Evolutionary conservation across 225 moss, liverwort and hornwort species (phyloP).

Genomic region (Marchantia polymorpha): DNA sequence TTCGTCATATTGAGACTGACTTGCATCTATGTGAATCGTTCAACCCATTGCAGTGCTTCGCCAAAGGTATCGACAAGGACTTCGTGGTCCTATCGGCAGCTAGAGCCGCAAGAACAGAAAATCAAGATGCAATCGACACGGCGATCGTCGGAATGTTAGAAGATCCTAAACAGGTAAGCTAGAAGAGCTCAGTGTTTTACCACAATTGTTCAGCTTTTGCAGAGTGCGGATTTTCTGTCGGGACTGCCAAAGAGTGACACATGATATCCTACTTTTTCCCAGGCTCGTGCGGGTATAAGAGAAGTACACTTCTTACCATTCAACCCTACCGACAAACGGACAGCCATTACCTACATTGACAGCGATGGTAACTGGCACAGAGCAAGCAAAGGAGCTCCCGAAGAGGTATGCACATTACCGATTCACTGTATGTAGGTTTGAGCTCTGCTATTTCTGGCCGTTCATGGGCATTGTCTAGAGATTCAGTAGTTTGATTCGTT

Average conservation of each 20-base stretch:
- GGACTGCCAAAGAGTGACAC: not conserved
- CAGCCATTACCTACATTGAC: conserved; percentile 25
- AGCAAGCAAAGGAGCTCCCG: conserved; percentile 25
- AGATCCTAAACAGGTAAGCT: conserved; percentile 56
- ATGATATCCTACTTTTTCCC: conserved; percentile 18
- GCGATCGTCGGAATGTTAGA: conserved; percentile 62
- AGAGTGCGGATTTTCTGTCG: conserved; percentile 16
- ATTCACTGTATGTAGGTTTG: conserved; percentile 9
- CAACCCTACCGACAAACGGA: conserved; percentile 25
- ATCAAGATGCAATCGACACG: conserved; percentile 67
- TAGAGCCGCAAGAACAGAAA: conserved; percentile 3
- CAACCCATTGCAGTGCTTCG: conserved; percentile 1
- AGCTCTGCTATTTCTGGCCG: too few species aligned
- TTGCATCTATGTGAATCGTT: not conserved
- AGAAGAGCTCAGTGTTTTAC: not conserved
- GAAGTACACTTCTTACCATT: conserved; percentile 27
- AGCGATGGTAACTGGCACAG: conserved; percentile 19
- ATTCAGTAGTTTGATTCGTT: too few species aligned
- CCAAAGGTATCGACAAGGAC: conserved; percentile 8
- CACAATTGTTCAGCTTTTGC: conserved; percentile 5
- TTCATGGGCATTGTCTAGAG: too few species aligned
- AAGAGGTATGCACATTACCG: conserved; percentile 21
- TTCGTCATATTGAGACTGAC: not conserved
- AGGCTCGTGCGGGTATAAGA: conserved; percentile 17
- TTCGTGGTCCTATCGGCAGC: conserved; percentile 5